phyloP scores from a whole-genome alignment of 108 stramenopile species.

The Stephanodiscus minutulus region DNA sequence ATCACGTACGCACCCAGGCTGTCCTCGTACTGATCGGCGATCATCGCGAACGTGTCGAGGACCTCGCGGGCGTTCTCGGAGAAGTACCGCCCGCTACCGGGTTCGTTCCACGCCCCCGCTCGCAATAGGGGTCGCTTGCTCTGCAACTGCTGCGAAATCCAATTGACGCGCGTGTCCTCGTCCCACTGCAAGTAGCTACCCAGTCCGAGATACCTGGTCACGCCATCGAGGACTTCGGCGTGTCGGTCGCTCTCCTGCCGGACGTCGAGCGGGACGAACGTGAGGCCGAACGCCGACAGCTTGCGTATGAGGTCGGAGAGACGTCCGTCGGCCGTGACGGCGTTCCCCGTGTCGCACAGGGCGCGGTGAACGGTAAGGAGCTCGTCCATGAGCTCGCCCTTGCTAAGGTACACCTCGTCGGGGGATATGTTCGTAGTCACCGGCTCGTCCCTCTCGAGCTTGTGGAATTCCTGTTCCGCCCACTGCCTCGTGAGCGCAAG shows the following conservation, averaged over 20 bases:
- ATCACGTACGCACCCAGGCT: slow-evolving; percentile 97
- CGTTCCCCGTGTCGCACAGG: slow-evolving; percentile 80
- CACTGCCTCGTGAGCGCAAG: slow-evolving; percentile 60
- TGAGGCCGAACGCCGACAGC: slow-evolving; percentile 91
- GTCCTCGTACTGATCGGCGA: slow-evolving; percentile 82
- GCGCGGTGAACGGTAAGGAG: slow-evolving; percentile 83
- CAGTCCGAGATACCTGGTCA: slow-evolving; percentile 88
- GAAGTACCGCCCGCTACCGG: slow-evolving; percentile 58
- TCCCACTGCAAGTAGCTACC: slow-evolving; percentile 92
- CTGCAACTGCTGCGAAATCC: slow-evolving; percentile 88
- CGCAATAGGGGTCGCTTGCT: slow-evolving; percentile 88
- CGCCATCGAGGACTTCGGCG: slow-evolving; percentile 91
- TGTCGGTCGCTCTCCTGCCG: slow-evolving; percentile 94
- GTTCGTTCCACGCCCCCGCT: slow-evolving; percentile 68
- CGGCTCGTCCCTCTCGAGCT: slow-evolving; percentile 28
- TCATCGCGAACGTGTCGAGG: slow-evolving; percentile 80
- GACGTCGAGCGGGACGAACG: slow-evolving; percentile 90
- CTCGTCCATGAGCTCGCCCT: slow-evolving; percentile 80
- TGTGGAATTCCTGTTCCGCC: slow-evolving; percentile 62
- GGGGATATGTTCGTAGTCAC: slow-evolving; percentile 18
- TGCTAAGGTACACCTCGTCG: slow-evolving; percentile 62
- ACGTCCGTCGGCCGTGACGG: slow-evolving; percentile 80
- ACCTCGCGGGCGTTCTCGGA: slow-evolving; percentile 70
- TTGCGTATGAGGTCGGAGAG: slow-evolving; percentile 90
- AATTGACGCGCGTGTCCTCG: slow-evolving; percentile 87